Evolutionary conservation across 1,284 basidiomycete genomes (phyloP).

Genomic region (Moniliella sp.): DNA sequence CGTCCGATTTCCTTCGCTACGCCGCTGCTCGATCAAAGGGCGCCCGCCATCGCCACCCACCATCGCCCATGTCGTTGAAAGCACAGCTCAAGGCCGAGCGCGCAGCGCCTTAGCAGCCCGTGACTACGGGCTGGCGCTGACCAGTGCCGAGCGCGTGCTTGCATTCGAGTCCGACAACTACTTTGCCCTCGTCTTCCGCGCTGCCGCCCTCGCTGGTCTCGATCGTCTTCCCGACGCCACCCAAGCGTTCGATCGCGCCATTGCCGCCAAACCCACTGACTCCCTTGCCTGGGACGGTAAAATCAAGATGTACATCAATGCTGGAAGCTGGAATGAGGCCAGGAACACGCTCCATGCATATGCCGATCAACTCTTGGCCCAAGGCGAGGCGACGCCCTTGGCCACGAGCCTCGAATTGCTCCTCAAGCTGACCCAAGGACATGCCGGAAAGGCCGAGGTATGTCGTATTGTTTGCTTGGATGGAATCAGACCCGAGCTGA

Average conservation of each 20-base stretch:
- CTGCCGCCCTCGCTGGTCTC: conserved; percentile 16
- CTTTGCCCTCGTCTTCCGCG: conserved; percentile 27
- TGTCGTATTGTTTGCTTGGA: conserved; percentile 55
- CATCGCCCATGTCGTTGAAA: conserved; percentile 48
- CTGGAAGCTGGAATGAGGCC: neutral
- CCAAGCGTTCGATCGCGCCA: conserved; percentile 29
- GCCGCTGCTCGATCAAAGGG: conserved; percentile 55
- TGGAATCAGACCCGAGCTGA: conserved; percentile 45
- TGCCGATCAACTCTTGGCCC: no score
- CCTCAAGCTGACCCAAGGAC: conserved; percentile 40
- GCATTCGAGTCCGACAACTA: conserved; percentile 25
- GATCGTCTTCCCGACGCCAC: conserved; percentile 13
- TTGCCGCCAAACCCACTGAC: conserved; percentile 22
- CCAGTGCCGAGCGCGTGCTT: conserved; percentile 6
- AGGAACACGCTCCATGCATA: neutral
- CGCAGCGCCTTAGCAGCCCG: neutral
- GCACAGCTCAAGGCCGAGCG: neutral
- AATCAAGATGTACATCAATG: neutral
- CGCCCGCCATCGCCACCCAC: conserved; percentile 46
- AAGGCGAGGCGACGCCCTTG: no score
- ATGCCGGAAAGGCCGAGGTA: conserved; percentile 55
- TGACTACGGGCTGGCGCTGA: neutral
- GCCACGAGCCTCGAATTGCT: no score
- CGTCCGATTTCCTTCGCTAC: conserved; percentile 49
- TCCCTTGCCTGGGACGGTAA: conserved; percentile 30